Conservation (phyloP, 140 eudicot species). For the Senecio squalidus region DNA sequence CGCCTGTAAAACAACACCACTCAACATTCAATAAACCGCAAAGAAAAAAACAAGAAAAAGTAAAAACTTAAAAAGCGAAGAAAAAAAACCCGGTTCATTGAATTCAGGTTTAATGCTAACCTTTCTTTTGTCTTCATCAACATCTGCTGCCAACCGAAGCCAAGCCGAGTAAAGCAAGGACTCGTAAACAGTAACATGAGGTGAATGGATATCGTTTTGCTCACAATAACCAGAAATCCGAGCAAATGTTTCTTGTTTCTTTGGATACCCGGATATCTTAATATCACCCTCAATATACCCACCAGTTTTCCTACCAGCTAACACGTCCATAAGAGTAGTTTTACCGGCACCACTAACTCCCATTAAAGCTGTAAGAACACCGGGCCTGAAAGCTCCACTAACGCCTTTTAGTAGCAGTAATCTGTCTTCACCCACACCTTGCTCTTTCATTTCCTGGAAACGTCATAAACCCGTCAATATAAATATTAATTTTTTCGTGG, state of each 20-base stretch:
- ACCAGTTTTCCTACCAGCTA: conserved; percentile 65
- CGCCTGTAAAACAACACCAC: conserved; percentile 21
- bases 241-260: conserved; percentile 62
- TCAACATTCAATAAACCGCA: not conserved
- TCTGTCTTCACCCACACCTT: conserved; percentile 47
- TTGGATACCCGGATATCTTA: conserved; percentile 52
- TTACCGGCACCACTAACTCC: conserved; percentile 73
- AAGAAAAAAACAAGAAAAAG: not conserved
- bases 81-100: too few relatives aligned
- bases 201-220: conserved; percentile 63
- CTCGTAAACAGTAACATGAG: conserved; percentile 55
- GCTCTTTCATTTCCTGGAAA: conserved; percentile 57
- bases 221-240: conserved; percentile 63
- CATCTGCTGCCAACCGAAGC: conserved; percentile 54
- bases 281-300: conserved; percentile 58
- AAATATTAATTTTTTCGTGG: too few relatives aligned
- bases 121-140: conserved; percentile 36
- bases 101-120: conserved; percentile 21
- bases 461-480: conserved; percentile 6
- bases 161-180: conserved; percentile 57
- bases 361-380: conserved; percentile 67
- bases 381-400: conserved; percentile 60
- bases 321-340: conserved; percentile 62
- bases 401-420: conserved; percentile 55
- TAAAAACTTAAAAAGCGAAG: too few relatives aligned